These are phyloP conservation scores for Termitomyces sp. DNA, from an alignment of 768 basidiomycete species.

Conservation along the genomic window DNA sequence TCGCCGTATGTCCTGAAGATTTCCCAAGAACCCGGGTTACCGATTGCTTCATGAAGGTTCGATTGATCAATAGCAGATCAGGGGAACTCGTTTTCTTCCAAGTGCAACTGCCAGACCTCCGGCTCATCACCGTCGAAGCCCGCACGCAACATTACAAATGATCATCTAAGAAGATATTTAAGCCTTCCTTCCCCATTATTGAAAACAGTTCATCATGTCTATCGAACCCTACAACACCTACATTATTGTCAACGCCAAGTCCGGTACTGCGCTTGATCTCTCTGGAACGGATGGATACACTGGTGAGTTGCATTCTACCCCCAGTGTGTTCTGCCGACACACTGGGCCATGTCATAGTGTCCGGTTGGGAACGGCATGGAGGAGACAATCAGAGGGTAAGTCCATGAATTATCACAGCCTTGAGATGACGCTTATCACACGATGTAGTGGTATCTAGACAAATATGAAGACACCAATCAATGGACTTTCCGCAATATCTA, in stretches of 20 bases:
- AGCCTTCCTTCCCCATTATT: not conserved
- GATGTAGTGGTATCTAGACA: slow-evolving; percentile 15
- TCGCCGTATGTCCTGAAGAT: not conserved
- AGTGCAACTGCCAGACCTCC: not conserved
- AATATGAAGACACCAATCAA: slow-evolving; percentile 1
- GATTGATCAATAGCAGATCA: slow-evolving; percentile 10
- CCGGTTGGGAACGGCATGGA: slow-evolving; percentile 30
- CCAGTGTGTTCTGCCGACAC: not conserved
- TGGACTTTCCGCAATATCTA: slow-evolving; percentile 16
- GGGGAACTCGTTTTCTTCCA: not conserved
- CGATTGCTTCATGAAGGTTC: not conserved
- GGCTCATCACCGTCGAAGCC: no score
- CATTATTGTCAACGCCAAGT: slow-evolving; percentile 23
- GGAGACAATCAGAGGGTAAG: slow-evolving; percentile 39
- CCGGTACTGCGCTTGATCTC: slow-evolving; percentile 38
- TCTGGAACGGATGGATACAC: slow-evolving; percentile 38
- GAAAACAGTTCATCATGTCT: slow-evolving; percentile 9
- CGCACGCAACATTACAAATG: not conserved
- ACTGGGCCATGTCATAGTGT: slow-evolving; percentile 24
- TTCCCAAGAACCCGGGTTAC: not conserved
- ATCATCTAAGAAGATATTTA: not conserved
- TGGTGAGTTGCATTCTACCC: slow-evolving; percentile 16
- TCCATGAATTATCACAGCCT: not conserved
- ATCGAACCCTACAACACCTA: slow-evolving; percentile 11
- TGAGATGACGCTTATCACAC: not conserved